Percentiles rank a stretch among this genome's conserved stretches.
Conservation (phyloP, 352 stramenopile species). For the Aphanomyces stellatus region DNA sequence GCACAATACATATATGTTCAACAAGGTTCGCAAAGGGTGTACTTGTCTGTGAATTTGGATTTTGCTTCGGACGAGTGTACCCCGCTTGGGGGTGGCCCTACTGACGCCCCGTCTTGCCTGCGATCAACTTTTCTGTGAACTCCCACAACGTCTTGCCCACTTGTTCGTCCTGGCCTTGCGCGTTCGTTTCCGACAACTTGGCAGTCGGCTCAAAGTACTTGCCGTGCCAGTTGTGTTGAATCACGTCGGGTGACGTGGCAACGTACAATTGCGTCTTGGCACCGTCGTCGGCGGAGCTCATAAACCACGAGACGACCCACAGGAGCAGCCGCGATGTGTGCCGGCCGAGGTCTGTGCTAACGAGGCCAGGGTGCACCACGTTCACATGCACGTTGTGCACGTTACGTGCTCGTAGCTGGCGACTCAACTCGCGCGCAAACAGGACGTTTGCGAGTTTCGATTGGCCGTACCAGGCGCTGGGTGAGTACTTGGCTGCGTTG, state of each 20-base stretch:
- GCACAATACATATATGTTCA: no score
- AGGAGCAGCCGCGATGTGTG: not conserved
- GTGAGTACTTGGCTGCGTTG: not conserved
- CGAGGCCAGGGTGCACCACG: no score
- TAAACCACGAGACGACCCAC: not conserved
- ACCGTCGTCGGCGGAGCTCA: not conserved
- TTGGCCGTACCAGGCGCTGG: not conserved
- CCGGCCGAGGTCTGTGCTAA: no score
- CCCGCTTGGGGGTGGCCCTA: no score
- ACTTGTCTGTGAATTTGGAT: no score
- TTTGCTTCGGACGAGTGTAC: no score
- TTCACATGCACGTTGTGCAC: no score
- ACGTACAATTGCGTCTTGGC: conserved; percentile 17
- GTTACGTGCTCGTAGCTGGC: no score
- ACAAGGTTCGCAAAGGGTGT: no score
- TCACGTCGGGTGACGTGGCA: not conserved
- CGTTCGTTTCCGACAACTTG: not conserved
- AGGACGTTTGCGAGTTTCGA: no score
- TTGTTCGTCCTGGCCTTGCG: not conserved
- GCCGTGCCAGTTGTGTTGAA: not conserved
- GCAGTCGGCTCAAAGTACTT: conserved; percentile 13
- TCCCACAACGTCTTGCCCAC: not conserved
- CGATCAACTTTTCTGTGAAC: conserved; percentile 13
- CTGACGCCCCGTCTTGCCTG: no score
- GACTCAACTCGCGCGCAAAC: no score